Conservation (phyloP, 768 basidiomycete species). For the Leccinum incarnatum region DNA sequence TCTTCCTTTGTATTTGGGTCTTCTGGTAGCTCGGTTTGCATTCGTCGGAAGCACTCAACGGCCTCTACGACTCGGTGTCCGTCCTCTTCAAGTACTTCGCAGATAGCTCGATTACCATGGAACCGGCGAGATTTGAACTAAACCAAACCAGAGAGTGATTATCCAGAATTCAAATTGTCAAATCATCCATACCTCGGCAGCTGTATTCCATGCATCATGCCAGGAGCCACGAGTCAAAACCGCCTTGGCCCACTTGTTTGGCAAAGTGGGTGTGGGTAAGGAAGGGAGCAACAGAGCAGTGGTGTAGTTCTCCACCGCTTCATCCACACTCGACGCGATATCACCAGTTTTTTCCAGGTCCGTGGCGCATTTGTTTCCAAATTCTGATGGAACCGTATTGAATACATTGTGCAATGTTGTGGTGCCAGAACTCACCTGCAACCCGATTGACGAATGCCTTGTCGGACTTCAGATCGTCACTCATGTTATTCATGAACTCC, state of each 20-base stretch:
- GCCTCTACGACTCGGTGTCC: background rate
- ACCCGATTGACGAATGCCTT: background rate
- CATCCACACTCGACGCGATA: background rate
- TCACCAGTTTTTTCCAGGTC: background rate
- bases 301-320: background rate
- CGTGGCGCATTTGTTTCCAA: background rate
- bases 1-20: background rate
- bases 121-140: background rate
- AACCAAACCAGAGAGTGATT: background rate
- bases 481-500: background rate
- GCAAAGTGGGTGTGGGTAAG: background rate
- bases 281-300: background rate
- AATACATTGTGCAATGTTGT: background rate
- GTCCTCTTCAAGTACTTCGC: background rate
- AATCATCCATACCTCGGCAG: background rate
- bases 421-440: background rate
- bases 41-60: background rate
- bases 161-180: background rate
- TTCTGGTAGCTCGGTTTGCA: background rate
- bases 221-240: background rate
- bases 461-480: background rate
- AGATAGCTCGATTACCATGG: background rate
- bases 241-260: background rate
- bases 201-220: background rate
- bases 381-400: background rate